A percentile compares a stretch with the other conserved stretches of the same genome.
Evolutionary conservation across 176 grass and related monocot species (phyloP).

Genomic region (Phyllostachys edulis): DNA sequence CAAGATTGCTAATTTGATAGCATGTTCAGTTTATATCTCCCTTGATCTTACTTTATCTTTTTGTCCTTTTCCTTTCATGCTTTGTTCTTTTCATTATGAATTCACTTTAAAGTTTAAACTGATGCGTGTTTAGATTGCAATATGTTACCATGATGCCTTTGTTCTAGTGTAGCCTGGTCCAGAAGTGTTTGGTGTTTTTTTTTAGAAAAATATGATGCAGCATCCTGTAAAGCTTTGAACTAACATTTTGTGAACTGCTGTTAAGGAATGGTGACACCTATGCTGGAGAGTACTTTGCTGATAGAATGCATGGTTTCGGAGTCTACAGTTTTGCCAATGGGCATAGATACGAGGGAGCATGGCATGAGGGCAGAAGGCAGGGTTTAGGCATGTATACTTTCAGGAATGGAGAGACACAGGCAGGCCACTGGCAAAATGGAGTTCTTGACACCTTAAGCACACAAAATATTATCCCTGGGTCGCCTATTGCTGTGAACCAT

Average conservation of each 20-base stretch:
- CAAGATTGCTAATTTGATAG: not conserved
- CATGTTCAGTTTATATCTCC: not conserved
- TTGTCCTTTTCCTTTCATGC: not conserved
- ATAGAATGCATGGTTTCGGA: slow-evolving; percentile 98
- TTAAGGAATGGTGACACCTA: slow-evolving; percentile 92
- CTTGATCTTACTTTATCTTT: not conserved
- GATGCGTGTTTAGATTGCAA: not conserved
- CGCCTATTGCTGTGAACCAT: slow-evolving; percentile 80
- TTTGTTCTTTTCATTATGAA: not conserved
- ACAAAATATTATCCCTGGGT: slow-evolving; percentile 65
- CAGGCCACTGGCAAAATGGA: slow-evolving; percentile 98
- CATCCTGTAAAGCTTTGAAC: slow-evolving; percentile 22
- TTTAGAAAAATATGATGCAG: not conserved
- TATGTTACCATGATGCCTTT: not conserved
- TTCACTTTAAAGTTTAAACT: slow-evolving; percentile 3
- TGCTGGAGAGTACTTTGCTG: slow-evolving; percentile 95
- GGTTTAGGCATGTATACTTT: slow-evolving; percentile 99
- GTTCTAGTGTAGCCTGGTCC: slow-evolving; percentile 4
- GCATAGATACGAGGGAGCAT: slow-evolving; percentile 92
- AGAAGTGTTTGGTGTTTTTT: not conserved
- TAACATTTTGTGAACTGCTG: slow-evolving; percentile 38
- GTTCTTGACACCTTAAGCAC: slow-evolving; percentile 79
- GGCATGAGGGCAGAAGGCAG: slow-evolving; percentile 94
- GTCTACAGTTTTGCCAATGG: slow-evolving; percentile 97
- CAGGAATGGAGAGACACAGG: slow-evolving; percentile 94